Evolutionary conservation across 2,329 filamentous ascomycete species (phyloP), one percentile per base, ranked within the genome.

Genomic region (Claviceps arundinis): DNA sequence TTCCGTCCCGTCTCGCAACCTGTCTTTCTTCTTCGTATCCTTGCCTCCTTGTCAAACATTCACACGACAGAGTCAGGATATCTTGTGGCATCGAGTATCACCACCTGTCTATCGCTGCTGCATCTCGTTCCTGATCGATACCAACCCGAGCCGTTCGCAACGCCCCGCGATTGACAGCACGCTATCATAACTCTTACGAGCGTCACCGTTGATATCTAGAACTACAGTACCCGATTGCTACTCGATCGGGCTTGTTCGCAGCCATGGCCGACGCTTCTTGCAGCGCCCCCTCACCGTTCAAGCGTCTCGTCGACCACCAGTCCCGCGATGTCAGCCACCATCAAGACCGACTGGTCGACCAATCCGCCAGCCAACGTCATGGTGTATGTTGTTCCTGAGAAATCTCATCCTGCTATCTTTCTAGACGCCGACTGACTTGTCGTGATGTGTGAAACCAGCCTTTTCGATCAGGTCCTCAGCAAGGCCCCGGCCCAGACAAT

Each of bases 231-330:
- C 11, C 30, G 9, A 11, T 22, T 13, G 19, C 41, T 5, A 6
- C 24, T 41, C 14, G 11, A n/a, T n/a, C 24, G 30, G 37, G 13
- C 26, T 14, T 24, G 38, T 24, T 30, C 17, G 5, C 37, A 30
- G 42, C 37, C 50, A 73, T 73, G 70, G 64, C 68, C 40, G 69
- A 71, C 50, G 63, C 64, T 52, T 69, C 69, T 9, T 73, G 70
- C 55, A 69, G 69, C 55, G 70, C 69, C 37, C 63, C 64, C 2
- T 68, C 67, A 48, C 69, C 70, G 38, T 71, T 73, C 52, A 73
- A 73, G 62, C 66, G 64, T 13, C 63, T 73, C 43, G 58, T 69
- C 19, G 68, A 72, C 8, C 69, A 72, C 41, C 69, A 72, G 49
- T 61, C 63, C n/a, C 65, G 65, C 45, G 69, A 72, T 58, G 62